These are phyloP conservation scores for Saturnispora saitoi DNA, from an alignment of 805 yeast genomes.

Conservation along the genomic window DNA sequence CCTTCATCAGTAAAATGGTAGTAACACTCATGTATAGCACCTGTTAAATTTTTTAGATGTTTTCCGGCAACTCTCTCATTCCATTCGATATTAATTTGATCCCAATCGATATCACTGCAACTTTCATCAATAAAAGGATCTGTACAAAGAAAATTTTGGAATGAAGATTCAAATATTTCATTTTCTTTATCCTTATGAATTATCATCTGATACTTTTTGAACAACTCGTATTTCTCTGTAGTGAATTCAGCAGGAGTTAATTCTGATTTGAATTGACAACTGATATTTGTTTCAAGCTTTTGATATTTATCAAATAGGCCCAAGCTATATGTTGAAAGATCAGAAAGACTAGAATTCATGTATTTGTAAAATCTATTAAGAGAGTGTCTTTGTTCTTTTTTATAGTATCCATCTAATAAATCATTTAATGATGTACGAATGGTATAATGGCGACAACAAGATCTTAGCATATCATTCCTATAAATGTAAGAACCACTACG, in stretches of 20 bases:
- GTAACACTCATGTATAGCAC: slow-evolving; percentile 76
- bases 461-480: slow-evolving; percentile 56
- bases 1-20: slow-evolving; percentile 29
- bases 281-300: not conserved
- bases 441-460: slow-evolving; percentile 75
- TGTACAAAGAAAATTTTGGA: slow-evolving; percentile 59
- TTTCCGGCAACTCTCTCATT: slow-evolving; percentile 14
- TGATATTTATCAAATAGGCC: not conserved
- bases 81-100: slow-evolving; percentile 33
- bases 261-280: slow-evolving; percentile 3
- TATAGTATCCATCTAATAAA: slow-evolving; percentile 31
- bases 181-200: slow-evolving; percentile 57
- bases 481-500: slow-evolving; percentile 60
- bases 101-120: slow-evolving; percentile 29
- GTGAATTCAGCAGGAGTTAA: slow-evolving; percentile 46
- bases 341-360: slow-evolving; percentile 14
- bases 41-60: slow-evolving; percentile 26
- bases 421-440: slow-evolving; percentile 49
- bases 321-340: not conserved
- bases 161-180: slow-evolving; percentile 39
- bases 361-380: slow-evolving; percentile 50
- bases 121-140: slow-evolving; percentile 43
- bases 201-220: slow-evolving; percentile 55
- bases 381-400: slow-evolving; percentile 59
- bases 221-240: slow-evolving; percentile 53